Conservation (phyloP, 306 rosid genomes). For the Lablab purpureus region DNA sequence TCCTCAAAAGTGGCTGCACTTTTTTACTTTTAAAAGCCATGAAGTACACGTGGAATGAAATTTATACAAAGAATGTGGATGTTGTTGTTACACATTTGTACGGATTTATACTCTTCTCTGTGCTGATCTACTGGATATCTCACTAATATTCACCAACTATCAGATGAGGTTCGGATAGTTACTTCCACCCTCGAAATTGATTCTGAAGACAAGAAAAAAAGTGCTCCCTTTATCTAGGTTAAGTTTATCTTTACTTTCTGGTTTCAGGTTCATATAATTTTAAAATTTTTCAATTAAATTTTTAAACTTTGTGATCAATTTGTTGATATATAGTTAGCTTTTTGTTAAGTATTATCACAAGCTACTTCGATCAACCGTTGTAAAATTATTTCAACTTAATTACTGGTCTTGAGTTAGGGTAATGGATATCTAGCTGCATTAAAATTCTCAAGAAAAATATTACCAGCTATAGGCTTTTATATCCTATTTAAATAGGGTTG, state of each 20-base stretch:
- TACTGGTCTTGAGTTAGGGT: too few relatives aligned
- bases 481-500: too few relatives aligned
- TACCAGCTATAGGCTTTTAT: too few relatives aligned
- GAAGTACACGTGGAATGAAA: slow-evolving; percentile 25
- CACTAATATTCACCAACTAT: slow-evolving; percentile 12
- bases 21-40: slow-evolving; percentile 10
- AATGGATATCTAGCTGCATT: too few relatives aligned
- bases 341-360: too few relatives aligned
- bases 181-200: not conserved
- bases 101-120: slow-evolving; percentile 13
- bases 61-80: slow-evolving; percentile 9
- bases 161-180: not conserved
- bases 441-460: too few relatives aligned
- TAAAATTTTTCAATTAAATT: not conserved
- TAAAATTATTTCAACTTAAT: too few relatives aligned
- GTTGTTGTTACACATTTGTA: not conserved
- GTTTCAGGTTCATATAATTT: not conserved
- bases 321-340: too few relatives aligned
- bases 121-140: not conserved
- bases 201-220: not conserved
- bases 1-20: slow-evolving; percentile 41
- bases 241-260: not conserved
- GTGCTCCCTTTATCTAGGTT: not conserved
- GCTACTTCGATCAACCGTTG: too few relatives aligned
- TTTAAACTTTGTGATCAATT: not conserved